phyloP scores from a whole-genome alignment of 257 asterid genomes.

The Penstemon davidsonii region DNA sequence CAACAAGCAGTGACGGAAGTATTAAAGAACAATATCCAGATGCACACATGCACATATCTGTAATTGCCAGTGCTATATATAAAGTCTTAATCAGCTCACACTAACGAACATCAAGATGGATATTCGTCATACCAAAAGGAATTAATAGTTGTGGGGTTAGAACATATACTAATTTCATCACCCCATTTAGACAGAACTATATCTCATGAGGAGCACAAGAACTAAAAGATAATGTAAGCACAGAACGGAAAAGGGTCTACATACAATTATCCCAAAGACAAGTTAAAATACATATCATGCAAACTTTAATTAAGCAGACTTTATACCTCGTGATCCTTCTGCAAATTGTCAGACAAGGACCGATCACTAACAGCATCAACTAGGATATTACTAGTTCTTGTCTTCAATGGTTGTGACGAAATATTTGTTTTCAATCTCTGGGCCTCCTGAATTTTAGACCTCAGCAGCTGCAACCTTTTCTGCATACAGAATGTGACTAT shows the following conservation, averaged over 20 bases:
- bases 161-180: neutral
- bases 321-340: conserved; percentile 46
- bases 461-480: conserved; percentile 55
- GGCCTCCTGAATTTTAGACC: conserved; percentile 59
- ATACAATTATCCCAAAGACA: conserved; percentile 2
- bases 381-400: conserved; percentile 28
- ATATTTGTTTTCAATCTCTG: conserved; percentile 44
- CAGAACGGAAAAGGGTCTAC: conserved; percentile 11
- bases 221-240: conserved; percentile 12
- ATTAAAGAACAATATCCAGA: neutral
- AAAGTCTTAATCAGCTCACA: conserved; percentile 8
- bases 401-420: conserved; percentile 32
- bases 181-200: conserved; percentile 3
- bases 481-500: conserved; percentile 40
- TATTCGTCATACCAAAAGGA: neutral
- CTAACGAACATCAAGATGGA: conserved; percentile 11
- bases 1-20: neutral
- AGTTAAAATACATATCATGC: neutral
- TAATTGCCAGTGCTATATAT: conserved; percentile 9
- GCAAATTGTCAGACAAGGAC: conserved; percentile 31
- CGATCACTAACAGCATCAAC: conserved; percentile 34
- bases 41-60: neutral
- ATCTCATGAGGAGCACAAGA: conserved; percentile 10
- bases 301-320: conserved; percentile 17
- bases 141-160: neutral